Percentiles rank a stretch among this genome's conserved stretches.
Evolutionary conservation across 129 eudicot species (phyloP).

Genomic region (Artemisia tridentata): DNA sequence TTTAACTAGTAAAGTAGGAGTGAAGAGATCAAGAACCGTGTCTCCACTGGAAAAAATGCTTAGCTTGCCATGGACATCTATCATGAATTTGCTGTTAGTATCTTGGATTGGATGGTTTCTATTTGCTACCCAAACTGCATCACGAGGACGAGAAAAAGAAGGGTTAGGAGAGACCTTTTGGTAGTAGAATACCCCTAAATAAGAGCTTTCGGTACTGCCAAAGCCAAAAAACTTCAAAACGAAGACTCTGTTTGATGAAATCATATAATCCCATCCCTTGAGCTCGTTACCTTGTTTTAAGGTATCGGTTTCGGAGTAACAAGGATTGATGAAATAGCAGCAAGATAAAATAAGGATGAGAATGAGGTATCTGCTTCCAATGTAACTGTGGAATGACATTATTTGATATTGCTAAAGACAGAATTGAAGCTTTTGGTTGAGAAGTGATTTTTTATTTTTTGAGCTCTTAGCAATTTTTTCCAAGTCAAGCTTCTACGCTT

Average conservation of each 20-base stretch:
- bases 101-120: slow-evolving; percentile 31
- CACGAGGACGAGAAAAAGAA: neutral
- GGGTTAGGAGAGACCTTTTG: too few relatives aligned
- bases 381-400: too few relatives aligned
- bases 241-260: slow-evolving; percentile 37
- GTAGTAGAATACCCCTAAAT: too few relatives aligned
- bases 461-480: too few relatives aligned
- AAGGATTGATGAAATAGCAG: too few relatives aligned
- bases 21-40: slow-evolving; percentile 4
- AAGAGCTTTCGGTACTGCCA: slow-evolving; percentile 25
- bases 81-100: neutral
- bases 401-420: slow-evolving; percentile 13
- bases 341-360: too few relatives aligned
- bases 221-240: slow-evolving; percentile 41
- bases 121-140: slow-evolving; percentile 53
- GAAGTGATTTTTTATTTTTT: slow-evolving; percentile 3
- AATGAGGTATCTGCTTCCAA: too few relatives aligned
- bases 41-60: slow-evolving; percentile 14
- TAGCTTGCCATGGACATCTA: slow-evolving; percentile 12
- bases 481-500: neutral
- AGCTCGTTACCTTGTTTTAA: slow-evolving; percentile 32
- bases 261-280: slow-evolving; percentile 33
- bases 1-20: neutral
- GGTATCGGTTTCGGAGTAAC: too few relatives aligned
- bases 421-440: neutral